Evolutionary conservation across 2,329 filamentous ascomycete species (phyloP), one percentile per base, ranked within the genome.

Genomic region (Alternaria angustiovoidea): DNA sequence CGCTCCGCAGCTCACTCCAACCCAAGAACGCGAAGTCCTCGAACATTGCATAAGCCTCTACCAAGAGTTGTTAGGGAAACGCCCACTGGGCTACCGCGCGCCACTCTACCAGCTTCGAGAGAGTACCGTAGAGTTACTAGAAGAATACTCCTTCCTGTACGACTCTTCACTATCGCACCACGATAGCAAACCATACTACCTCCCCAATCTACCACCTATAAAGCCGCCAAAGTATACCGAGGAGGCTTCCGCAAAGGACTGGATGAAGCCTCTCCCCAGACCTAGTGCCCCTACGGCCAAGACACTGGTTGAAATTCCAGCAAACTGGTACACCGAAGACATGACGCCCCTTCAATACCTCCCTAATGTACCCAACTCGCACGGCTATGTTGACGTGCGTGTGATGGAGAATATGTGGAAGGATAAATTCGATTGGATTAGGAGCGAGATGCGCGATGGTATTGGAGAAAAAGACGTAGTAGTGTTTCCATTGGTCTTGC

Each of bases 371-470:
- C 68, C 79, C 1, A 88, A 88, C 61, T 84, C 82, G 2, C 82
- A 85, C 43, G 87, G 87, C 1, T 89, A 87, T 67, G 85, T 88
- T 0, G 84, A 86, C 54, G 82, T 84, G 5, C 79, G 82, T 9
- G 80, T 85, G 2, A 81, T 89, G 28, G 86, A 89, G 78, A 80
- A 84, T 60, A 85, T 88, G 79, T 89, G 87, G 87, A 83, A 80
- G 66, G 86, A 88, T 66, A 81, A 85, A 12, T 87, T 88, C 65
- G 79, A 84, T 61, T 89, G 82, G 80, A 76, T 88, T n/a, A 59
- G 67, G 41, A 61, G 62, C 3, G 80, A 82, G 66, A 66, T 80
- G 59, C 47, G 43, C 20, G 73, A 74, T 53, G 72, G 80, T 14
- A 73, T 79, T 61, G 68, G 67, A 1, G 67, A 73, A 28, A 71